These are phyloP conservation scores for Suhomyces bokatorum DNA, from an alignment of 1,139 yeast species.

Conservation along the genomic window DNA sequence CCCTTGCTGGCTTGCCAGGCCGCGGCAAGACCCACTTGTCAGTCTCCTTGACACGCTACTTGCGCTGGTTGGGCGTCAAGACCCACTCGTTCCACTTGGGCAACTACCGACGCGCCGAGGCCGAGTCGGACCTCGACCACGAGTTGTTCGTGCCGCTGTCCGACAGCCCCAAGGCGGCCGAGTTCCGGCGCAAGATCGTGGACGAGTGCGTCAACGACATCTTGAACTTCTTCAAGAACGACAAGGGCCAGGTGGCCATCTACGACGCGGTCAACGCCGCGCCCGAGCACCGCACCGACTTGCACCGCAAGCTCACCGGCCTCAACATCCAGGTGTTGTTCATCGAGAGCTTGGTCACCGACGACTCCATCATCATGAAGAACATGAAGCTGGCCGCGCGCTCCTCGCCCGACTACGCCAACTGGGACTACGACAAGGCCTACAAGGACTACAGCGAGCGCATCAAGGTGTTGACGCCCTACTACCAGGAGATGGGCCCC, in stretches of 20 bases:
- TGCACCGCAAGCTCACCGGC: constrained; percentile 54
- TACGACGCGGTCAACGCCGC: constrained; percentile 94
- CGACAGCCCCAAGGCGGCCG: constrained; percentile 51
- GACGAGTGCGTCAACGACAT: constrained; percentile 71
- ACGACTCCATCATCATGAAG: constrained; percentile 63
- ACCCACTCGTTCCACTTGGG: constrained; percentile 92
- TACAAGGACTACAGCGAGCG: constrained; percentile 59
- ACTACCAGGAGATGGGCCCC: constrained; percentile 53
- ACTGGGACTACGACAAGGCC: constrained; percentile 68
- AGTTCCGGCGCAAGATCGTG: constrained; percentile 59
- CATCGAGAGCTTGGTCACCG: constrained; percentile 85
- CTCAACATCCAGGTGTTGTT: constrained; percentile 75
- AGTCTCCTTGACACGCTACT: constrained; percentile 85
- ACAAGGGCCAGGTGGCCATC: constrained; percentile 89
- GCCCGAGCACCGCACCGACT: constrained; percentile 60
- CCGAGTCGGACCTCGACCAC: constrained; percentile 55
- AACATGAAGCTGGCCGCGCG: constrained; percentile 82
- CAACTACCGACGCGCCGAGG: constrained; percentile 75
- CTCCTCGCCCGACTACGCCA: constrained; percentile 82
- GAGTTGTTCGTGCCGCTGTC: constrained; percentile 73
- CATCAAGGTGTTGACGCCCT: constrained; percentile 51
- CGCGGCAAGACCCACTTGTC: constrained; percentile 94
- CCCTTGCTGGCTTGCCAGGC: constrained; percentile 92
- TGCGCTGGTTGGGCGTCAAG: constrained; percentile 93
- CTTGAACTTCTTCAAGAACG: constrained; percentile 65